Percentiles rank a stretch among this genome's conserved stretches.
phyloP scores from a whole-genome alignment of 1,139 yeast species.

The Candida glucosophila region DNA sequence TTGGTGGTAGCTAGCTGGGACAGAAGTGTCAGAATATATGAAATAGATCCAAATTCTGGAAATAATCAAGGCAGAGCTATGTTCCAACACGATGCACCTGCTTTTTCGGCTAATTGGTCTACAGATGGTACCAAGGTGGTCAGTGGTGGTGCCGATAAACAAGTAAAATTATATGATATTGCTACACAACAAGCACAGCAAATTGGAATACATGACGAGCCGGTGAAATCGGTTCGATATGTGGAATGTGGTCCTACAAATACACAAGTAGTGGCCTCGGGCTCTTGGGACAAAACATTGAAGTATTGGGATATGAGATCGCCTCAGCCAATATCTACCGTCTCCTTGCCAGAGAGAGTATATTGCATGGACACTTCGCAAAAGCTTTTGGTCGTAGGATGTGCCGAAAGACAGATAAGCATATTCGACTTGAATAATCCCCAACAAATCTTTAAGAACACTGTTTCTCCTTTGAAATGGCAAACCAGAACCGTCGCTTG shows the following conservation, averaged over 20 bases:
- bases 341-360: slow-evolving; percentile 82
- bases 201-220: slow-evolving; percentile 78
- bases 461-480: slow-evolving; percentile 79
- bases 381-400: slow-evolving; percentile 79
- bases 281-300: slow-evolving; percentile 95
- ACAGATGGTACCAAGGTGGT: slow-evolving; percentile 80
- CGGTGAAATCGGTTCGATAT: slow-evolving; percentile 67
- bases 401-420: slow-evolving; percentile 81
- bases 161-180: slow-evolving; percentile 76
- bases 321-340: slow-evolving; percentile 74
- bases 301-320: slow-evolving; percentile 91
- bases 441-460: slow-evolving; percentile 66
- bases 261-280: slow-evolving; percentile 80
- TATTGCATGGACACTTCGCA: slow-evolving; percentile 83
- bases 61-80: slow-evolving; percentile 80
- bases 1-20: slow-evolving; percentile 91
- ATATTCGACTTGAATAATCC: slow-evolving; percentile 80
- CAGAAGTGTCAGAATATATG: slow-evolving; percentile 88
- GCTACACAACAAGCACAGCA: slow-evolving; percentile 76
- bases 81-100: slow-evolving; percentile 88
- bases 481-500: slow-evolving; percentile 82
- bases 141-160: slow-evolving; percentile 91
- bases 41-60: slow-evolving; percentile 60
- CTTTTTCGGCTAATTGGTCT: slow-evolving; percentile 74
- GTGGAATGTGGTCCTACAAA: slow-evolving; percentile 79